Base-by-base conservation (phyloP, 257 asterid genomes). In the Fraxinus anomala region DNA sequence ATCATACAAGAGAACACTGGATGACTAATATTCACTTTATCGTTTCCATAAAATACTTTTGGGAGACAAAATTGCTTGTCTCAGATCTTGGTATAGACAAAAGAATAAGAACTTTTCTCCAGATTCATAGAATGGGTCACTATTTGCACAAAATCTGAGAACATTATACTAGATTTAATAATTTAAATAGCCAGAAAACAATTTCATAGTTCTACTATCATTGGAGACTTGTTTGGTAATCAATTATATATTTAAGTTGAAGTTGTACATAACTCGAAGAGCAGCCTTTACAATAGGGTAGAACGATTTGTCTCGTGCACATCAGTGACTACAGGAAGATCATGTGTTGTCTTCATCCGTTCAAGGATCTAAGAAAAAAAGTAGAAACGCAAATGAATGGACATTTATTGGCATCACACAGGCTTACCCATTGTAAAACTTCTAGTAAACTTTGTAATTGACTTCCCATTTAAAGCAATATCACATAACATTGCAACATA, bases 311-410 rank as follows among this genome's bases (percentile, higher is more conserved):
- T 23, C 85, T 91, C 97, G 14, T 94, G 96, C 69, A 94, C 97
- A 81, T 94, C 97, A 66, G 97, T 92, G 28, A 91, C 85, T 68
- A 91, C 77, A 36, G 98, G 97, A 69, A 94, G 36, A 73, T 89
- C 97, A 82, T 89, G 90, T 1, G 88, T 88, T 6, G 86, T 66
- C 76, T 92, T 94, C 80, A 94, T 97, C 85, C 83, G 91, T 87
- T 92, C 97, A 84, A 94, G 96, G 26, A 91, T 91, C 97, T 92
- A 86, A 0, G 40, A 36, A 36, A 36, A 36, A 36, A 36, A 10
- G 40, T 40, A 36, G 40, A 6, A 36, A 36, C 9, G 1, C 10
- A 6, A 36, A n/a, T 36, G 40, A 36, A 36, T 36, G 40, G 40
- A 7, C 40, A 37, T 37, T 37, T 37, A 37, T 37, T 37, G 10